phyloP scores from a whole-genome alignment of 2,329 filamentous ascomycete species.

The Aspergillus spinulosporus region DNA sequence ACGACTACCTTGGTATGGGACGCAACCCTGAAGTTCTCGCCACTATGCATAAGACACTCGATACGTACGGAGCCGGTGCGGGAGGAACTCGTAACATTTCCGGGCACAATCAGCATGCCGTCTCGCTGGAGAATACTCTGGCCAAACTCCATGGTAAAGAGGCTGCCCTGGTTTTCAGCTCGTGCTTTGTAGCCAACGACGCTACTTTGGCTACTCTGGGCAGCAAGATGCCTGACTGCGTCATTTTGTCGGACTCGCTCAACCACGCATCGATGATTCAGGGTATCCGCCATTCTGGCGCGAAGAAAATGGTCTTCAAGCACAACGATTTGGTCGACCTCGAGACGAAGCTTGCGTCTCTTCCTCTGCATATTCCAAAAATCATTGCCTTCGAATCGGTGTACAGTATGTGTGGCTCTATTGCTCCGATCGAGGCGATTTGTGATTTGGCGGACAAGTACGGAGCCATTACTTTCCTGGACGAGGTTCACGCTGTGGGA shows the following conservation, averaged over 20 bases:
- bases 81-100: slow-evolving; percentile 97
- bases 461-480: slow-evolving; percentile 93
- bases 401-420: slow-evolving; percentile 98
- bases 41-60: slow-evolving; percentile 91
- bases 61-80: slow-evolving; percentile 91
- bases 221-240: slow-evolving; percentile 92
- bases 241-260: slow-evolving; percentile 94
- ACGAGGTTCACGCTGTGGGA: slow-evolving; percentile 97
- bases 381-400: slow-evolving; percentile 99
- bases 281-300: slow-evolving; percentile 94
- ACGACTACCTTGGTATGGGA: slow-evolving; percentile 98
- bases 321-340: slow-evolving; percentile 95
- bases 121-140: slow-evolving; percentile 76
- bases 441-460: slow-evolving; percentile 97
- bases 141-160: slow-evolving; percentile 92
- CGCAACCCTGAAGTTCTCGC: slow-evolving; percentile 82
- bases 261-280: slow-evolving; percentile 99
- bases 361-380: slow-evolving; percentile 84
- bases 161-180: slow-evolving; percentile 88
- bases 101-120: slow-evolving; percentile 92
- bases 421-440: slow-evolving; percentile 93
- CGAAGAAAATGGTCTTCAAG: slow-evolving; percentile 97
- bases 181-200: slow-evolving; percentile 98
- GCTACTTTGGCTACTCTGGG: slow-evolving; percentile 92
- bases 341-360: slow-evolving; percentile 84